Conservation (phyloP, 2,329 filamentous ascomycete genomes). For the Colletotrichum sp. region DNA sequence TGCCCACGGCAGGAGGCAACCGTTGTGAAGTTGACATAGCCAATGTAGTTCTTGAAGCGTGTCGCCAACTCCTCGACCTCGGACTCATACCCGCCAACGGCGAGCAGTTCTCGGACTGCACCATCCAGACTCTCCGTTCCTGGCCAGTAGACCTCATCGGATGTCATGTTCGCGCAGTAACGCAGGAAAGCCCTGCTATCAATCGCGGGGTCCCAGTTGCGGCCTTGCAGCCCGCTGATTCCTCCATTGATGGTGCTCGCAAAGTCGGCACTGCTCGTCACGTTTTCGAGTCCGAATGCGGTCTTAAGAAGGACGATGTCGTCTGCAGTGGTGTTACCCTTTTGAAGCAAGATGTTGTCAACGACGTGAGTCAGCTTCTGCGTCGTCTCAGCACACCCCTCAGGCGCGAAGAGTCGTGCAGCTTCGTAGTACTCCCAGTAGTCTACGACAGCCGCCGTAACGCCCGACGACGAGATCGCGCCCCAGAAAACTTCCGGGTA, state of each 20-base stretch:
- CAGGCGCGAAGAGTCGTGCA: slow-evolving; percentile 51
- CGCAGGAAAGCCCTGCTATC: slow-evolving; percentile 45
- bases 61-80: slow-evolving; percentile 38
- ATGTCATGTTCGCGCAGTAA: slow-evolving; percentile 55
- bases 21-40: slow-evolving; percentile 40
- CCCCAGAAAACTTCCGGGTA: slow-evolving; percentile 84
- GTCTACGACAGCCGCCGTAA: slow-evolving; percentile 78
- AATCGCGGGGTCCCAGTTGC: slow-evolving; percentile 58
- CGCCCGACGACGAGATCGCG: slow-evolving; percentile 80
- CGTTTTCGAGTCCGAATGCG: slow-evolving; percentile 50
- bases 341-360: slow-evolving; percentile 54
- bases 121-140: slow-evolving; percentile 40
- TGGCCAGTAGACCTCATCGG: slow-evolving; percentile 44
- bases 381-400: slow-evolving; percentile 68
- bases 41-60: slow-evolving; percentile 58
- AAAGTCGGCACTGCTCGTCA: slow-evolving; percentile 52
- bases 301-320: slow-evolving; percentile 42
- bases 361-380: slow-evolving; percentile 60
- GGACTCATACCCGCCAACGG: slow-evolving; percentile 35
- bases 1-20: background rate
- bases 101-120: slow-evolving; percentile 44
- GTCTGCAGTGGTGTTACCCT: slow-evolving; percentile 15
- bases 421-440: slow-evolving; percentile 71
- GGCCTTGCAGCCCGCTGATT: slow-evolving; percentile 48
- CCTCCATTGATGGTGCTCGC: slow-evolving; percentile 46